Base-by-base conservation (phyloP, 176 grass and related monocot species). In the Carex littledalei region DNA sequence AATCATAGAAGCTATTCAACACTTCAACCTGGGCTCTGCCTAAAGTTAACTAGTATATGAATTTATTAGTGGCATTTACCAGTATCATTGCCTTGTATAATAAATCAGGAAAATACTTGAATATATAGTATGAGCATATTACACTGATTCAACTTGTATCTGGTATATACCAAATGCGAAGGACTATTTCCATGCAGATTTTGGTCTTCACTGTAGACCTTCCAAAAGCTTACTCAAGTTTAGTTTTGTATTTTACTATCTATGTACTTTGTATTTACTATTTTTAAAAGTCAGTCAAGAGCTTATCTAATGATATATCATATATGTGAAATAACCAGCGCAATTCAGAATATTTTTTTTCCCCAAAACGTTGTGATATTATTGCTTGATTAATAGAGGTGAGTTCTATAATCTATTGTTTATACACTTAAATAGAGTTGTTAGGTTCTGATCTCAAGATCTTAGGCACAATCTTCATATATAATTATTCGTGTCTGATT, bases 1-100 rank as follows among this genome's bases (percentile, higher is more conserved):
- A 73, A 95, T 98, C 54, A 90, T 95, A 21, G 91, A 98, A 88
- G 90, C 95, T 61, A 92, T 95, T 55, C 86, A 89, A 5, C 88
- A 89, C 78, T 98, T 98, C 76, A 90, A 89, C n/a, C 61, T 98
- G 70, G 95, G 95, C 62, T 84, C 88, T 10, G 53, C 70, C n/a
- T 67, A 67, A 79, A 76, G 41, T 61, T 80, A 74, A 74, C 70
- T 50, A 26, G 71, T 78, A 57, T 56, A 34, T 34, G 22, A 78
- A 56, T 56, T 53, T 34, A 78, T 32, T 21, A 56, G 22, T 18
- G 24, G 52, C 74, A 34, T 54, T 57, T 78, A 57, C 74, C 47
- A 78, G 74, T 78, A 56, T 34, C 14, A 78, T 78, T 32, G 49
- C 74, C 52, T 50, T 56, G 29, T 54, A 56, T 18, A 78, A 78